phyloP scores from a whole-genome alignment of 2,329 filamentous ascomycete genomes.

The Alternaria sp. region DNA sequence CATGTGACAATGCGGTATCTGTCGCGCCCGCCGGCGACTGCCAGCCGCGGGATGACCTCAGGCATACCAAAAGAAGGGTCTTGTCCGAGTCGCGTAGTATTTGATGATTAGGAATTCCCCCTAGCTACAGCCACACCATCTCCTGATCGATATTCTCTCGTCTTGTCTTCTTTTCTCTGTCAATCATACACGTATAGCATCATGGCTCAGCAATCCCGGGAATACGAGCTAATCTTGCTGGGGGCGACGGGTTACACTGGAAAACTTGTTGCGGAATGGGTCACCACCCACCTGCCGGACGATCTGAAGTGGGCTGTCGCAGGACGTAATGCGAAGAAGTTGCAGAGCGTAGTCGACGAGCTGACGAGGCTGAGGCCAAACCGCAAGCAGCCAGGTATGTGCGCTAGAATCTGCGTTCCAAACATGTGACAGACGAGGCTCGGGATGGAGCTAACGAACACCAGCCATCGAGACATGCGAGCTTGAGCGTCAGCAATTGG shows the following conservation, averaged over 20 bases:
- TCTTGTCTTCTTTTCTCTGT: constrained; percentile 13
- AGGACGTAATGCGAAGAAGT: constrained; percentile 79
- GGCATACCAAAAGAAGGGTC: constrained; percentile 30
- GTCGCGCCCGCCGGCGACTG: constrained; percentile 15
- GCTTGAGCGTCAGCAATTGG: constrained; percentile 60
- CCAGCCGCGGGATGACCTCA: constrained; percentile 31
- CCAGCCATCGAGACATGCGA: constrained; percentile 52
- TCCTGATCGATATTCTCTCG: not conserved
- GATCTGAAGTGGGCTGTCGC: constrained; percentile 88
- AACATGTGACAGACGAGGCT: not conserved
- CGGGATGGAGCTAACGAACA: constrained; percentile 6
- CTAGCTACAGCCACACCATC: constrained; percentile 10
- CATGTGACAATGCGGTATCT: constrained; percentile 3
- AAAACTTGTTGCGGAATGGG: constrained; percentile 76
- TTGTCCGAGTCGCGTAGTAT: constrained; percentile 25
- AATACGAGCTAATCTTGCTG: constrained; percentile 72
- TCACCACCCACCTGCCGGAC: constrained; percentile 73
- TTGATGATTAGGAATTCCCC: constrained; percentile 22
- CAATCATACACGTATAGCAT: constrained; percentile 9
- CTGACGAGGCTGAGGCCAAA: constrained; percentile 73
- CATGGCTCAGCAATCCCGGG: constrained; percentile 48
- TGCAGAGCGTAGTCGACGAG: constrained; percentile 72
- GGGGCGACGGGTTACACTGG: constrained; percentile 86
- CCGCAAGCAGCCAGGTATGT: constrained; percentile 71
- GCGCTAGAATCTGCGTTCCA: not conserved